Evolutionary conservation across 2,329 filamentous ascomycete genomes (phyloP).

Genomic region (Drechslerella stenobrocha): DNA sequence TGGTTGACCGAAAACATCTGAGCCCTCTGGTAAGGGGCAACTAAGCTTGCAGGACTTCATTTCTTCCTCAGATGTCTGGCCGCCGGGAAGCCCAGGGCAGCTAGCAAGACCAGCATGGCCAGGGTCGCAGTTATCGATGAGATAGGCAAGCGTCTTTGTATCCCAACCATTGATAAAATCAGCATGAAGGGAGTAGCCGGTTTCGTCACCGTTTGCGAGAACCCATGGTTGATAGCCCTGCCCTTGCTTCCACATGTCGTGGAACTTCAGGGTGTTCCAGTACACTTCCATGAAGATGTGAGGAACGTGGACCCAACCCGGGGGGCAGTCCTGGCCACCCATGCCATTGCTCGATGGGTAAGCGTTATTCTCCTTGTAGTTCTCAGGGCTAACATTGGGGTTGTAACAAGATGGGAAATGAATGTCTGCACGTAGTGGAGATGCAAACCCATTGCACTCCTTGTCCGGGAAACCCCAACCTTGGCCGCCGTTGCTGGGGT

Average conservation of each 20-base stretch:
- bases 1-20: slow-evolving; percentile 11
- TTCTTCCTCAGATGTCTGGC: slow-evolving; percentile 34
- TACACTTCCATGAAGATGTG: slow-evolving; percentile 85
- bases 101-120: slow-evolving; percentile 25
- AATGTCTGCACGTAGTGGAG: slow-evolving; percentile 78
- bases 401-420: slow-evolving; percentile 93
- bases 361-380: slow-evolving; percentile 69
- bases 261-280: slow-evolving; percentile 66
- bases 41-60: slow-evolving; percentile 47
- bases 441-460: slow-evolving; percentile 57
- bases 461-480: slow-evolving; percentile 64
- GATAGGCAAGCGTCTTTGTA: slow-evolving; percentile 55
- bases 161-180: slow-evolving; percentile 62
- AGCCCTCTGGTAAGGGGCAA: slow-evolving; percentile 36
- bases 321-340: slow-evolving; percentile 69
- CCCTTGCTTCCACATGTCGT: slow-evolving; percentile 61
- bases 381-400: slow-evolving; percentile 59
- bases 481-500: slow-evolving; percentile 45
- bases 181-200: slow-evolving; percentile 63
- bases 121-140: slow-evolving; percentile 53
- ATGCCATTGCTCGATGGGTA: slow-evolving; percentile 79
- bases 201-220: slow-evolving; percentile 75
- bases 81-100: slow-evolving; percentile 37
- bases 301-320: slow-evolving; percentile 69
- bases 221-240: slow-evolving; percentile 67